Conservation (phyloP, 2,329 filamentous ascomycete species). For the Diaporthe citri region DNA sequence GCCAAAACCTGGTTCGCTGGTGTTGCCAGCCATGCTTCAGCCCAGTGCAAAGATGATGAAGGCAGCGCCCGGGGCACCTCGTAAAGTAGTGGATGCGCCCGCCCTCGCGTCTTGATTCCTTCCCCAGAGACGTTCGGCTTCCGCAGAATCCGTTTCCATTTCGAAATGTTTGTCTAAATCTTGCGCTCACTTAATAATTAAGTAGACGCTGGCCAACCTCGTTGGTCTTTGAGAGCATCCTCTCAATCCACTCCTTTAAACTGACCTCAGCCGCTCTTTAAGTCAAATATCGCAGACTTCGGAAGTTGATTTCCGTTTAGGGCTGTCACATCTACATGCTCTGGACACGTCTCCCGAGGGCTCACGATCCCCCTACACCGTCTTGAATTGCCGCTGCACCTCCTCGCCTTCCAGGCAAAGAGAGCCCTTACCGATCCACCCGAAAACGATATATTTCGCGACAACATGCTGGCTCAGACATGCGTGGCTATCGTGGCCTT, state of each 20-base stretch:
- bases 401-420: background rate
- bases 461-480: background rate
- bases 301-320: background rate
- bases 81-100: background rate
- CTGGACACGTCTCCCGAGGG: background rate
- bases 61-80: background rate
- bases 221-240: background rate
- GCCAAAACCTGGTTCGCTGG: background rate
- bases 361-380: background rate
- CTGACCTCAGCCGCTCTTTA: constrained; percentile 12
- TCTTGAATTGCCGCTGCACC: background rate
- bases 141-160: background rate
- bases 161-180: background rate
- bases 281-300: background rate
- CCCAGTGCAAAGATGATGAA: background rate
- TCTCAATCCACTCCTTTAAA: constrained; percentile 4
- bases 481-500: constrained; percentile 5
- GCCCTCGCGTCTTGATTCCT: background rate
- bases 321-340: too few species aligned
- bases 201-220: background rate
- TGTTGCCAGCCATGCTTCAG: background rate
- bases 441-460: background rate
- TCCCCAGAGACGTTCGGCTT: background rate
- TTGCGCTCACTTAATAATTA: too few species aligned
- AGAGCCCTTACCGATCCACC: background rate